A percentile compares a stretch with the other conserved stretches of the same genome.
Evolutionary conservation across 2,329 filamentous ascomycete species (phyloP).

Genomic region (Talaromyces islandicus): DNA sequence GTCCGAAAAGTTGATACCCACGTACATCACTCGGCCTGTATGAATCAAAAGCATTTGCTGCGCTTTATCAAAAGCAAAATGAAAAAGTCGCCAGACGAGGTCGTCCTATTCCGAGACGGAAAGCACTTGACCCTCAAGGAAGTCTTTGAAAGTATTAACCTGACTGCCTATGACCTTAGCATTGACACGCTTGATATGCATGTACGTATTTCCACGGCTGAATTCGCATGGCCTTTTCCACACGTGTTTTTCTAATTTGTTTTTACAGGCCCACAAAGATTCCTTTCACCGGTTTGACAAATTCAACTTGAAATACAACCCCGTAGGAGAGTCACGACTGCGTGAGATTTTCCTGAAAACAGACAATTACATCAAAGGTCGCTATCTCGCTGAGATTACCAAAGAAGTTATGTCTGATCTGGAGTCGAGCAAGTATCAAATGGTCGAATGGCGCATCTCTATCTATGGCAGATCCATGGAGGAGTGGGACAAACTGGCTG

Average conservation of each 20-base stretch:
- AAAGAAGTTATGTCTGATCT: conserved; percentile 96
- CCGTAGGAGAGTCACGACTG: conserved; percentile 87
- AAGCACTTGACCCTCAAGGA: conserved; percentile 86
- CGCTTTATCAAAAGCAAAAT: conserved; percentile 99
- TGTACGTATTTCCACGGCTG: conserved; percentile 46
- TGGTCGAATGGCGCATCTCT: conserved; percentile 98
- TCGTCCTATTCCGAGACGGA: conserved; percentile 85
- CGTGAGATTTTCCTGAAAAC: conserved; percentile 99
- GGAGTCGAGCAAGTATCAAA: conserved; percentile 98
- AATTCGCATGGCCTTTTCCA: conserved; percentile 1
- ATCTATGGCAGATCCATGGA: conserved; percentile 88
- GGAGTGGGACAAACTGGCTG: conserved; percentile 96
- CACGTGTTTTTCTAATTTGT: neutral
- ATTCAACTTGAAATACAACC: conserved; percentile 99
- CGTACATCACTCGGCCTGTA: conserved; percentile 97
- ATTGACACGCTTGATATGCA: conserved; percentile 99
- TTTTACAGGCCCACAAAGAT: conserved; percentile 78
- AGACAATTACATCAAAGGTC: conserved; percentile 93
- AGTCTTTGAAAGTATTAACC: conserved; percentile 94
- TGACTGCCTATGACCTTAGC: conserved; percentile 94
- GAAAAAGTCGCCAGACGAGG: conserved; percentile 95
- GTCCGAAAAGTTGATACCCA: conserved; percentile 98
- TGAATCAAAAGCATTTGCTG: conserved; percentile 98
- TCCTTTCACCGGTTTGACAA: conserved; percentile 99
- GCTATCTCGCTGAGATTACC: conserved; percentile 94